phyloP scores from a whole-genome alignment of 176 grass and related monocot species.

The Bolboschoenus planiculmis region DNA sequence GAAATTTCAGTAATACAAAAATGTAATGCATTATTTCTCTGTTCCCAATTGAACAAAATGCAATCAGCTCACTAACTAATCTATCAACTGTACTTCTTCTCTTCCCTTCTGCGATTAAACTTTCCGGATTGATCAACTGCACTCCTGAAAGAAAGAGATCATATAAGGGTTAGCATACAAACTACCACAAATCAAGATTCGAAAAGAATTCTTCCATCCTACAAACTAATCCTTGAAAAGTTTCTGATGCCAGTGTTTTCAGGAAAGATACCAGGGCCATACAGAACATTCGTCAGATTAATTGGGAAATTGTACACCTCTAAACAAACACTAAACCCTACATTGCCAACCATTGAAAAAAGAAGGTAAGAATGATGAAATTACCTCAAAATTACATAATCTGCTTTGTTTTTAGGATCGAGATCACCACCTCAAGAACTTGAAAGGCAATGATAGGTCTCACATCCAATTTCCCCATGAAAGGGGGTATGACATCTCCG shows the following conservation, averaged over 20 bases:
- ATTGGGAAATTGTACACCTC: neutral
- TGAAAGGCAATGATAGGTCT: constrained; percentile 87
- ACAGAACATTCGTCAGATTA: neutral
- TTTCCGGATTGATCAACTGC: neutral
- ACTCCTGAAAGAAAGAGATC: neutral
- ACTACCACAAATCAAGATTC: neutral
- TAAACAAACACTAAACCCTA: neutral
- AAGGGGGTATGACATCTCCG: constrained; percentile 78
- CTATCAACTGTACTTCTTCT: neutral
- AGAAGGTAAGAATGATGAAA: neutral
- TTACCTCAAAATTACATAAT: constrained; percentile 53
- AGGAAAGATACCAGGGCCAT: neutral
- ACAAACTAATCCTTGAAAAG: neutral
- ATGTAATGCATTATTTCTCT: constrained; percentile 14
- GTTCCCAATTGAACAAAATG: constrained; percentile 23
- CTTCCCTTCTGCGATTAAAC: neutral
- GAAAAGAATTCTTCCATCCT: neutral
- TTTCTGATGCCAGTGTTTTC: neutral
- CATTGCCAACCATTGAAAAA: neutral
- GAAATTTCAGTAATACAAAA: neutral
- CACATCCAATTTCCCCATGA: constrained; percentile 82
- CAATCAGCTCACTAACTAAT: constrained; percentile 24
- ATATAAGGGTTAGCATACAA: neutral
- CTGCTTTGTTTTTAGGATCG: constrained; percentile 71
- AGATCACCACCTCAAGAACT: constrained; percentile 71